phyloP scores from a whole-genome alignment of 768 basidiomycete genomes.

The Sporobolomyces phaffii region DNA sequence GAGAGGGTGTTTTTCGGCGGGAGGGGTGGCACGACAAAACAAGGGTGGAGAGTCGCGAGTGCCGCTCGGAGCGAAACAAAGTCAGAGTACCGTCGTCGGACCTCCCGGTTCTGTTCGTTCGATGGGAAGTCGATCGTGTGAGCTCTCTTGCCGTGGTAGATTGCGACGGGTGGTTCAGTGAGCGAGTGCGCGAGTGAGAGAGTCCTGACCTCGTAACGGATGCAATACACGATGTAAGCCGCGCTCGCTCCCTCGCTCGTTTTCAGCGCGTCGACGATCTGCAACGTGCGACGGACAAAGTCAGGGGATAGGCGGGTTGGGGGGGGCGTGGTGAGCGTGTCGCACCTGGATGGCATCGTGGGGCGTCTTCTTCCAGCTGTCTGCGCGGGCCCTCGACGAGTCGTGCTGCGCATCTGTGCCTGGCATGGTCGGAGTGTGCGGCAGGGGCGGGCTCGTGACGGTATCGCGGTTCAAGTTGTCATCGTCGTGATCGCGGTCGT shows the following conservation, averaged over 20 bases:
- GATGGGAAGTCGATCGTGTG: no score
- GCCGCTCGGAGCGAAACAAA: conserved; percentile 85
- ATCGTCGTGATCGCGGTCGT: background rate
- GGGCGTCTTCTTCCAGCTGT: background rate
- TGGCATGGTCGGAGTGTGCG: background rate
- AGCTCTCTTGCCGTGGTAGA: no score
- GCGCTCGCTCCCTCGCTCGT: conserved; percentile 79
- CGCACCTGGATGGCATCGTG: conserved; percentile 27
- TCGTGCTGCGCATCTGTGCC: no score
- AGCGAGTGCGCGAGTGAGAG: no score
- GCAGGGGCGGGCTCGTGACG: conserved; percentile 19
- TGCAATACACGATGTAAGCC: conserved; percentile 90
- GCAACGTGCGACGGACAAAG: conserved; percentile 9
- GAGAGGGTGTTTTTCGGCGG: conserved; percentile 92
- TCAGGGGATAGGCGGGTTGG: no score
- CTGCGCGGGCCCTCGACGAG: background rate
- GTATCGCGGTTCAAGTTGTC: background rate
- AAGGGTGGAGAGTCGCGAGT: conserved; percentile 83
- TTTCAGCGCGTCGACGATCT: conserved; percentile 96
- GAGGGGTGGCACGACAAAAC: conserved; percentile 92
- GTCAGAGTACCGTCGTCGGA: conserved; percentile 89
- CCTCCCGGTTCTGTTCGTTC: conserved; percentile 67
- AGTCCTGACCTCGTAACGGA: conserved; percentile 62
- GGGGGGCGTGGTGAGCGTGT: no score
- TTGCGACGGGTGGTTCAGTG: no score